A percentile compares a stretch with the other conserved stretches of the same genome.
These are phyloP conservation scores for Elsinoe ampelina DNA, from an alignment of 2,329 filamentous ascomycete genomes.

Conservation along the genomic window DNA sequence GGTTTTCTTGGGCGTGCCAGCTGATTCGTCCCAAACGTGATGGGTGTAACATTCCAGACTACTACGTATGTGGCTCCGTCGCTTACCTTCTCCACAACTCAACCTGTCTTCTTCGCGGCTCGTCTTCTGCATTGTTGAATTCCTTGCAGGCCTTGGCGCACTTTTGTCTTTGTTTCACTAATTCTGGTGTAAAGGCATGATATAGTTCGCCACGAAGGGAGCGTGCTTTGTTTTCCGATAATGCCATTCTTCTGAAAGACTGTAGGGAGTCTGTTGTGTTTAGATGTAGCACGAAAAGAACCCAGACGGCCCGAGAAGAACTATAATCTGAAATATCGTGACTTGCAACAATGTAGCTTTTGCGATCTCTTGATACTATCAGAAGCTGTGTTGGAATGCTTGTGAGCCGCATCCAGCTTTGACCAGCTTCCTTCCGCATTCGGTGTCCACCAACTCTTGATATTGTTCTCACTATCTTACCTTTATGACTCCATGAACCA, in stretches of 20 bases:
- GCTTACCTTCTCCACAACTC: conserved; percentile 65
- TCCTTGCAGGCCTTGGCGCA: conserved; percentile 52
- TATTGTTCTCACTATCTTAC: neutral
- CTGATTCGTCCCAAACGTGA: neutral
- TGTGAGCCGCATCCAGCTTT: neutral
- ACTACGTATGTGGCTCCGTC: neutral
- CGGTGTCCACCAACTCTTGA: neutral
- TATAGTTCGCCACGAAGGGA: conserved; percentile 50
- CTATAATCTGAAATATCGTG: too few relatives aligned
- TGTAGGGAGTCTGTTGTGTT: too few relatives aligned
- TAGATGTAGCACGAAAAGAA: too few relatives aligned
- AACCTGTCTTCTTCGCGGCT: conserved; percentile 51
- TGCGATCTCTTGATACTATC: too few relatives aligned
- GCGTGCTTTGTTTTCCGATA: conserved; percentile 28
- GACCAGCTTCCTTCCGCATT: neutral
- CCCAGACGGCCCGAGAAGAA: too few relatives aligned
- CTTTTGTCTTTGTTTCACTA: conserved; percentile 53
- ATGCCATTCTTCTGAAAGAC: conserved; percentile 1
- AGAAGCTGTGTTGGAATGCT: neutral
- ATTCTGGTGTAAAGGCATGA: conserved; percentile 61
- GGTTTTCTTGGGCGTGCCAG: too few relatives aligned
- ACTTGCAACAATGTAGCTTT: too few relatives aligned
- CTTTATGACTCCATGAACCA: too few relatives aligned
- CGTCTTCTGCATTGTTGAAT: conserved; percentile 54
- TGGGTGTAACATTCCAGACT: neutral